Evolutionary conservation across 2,329 filamentous ascomycete genomes (phyloP), one percentile per base, ranked within the genome.

Genomic region (Eutypa lata): DNA sequence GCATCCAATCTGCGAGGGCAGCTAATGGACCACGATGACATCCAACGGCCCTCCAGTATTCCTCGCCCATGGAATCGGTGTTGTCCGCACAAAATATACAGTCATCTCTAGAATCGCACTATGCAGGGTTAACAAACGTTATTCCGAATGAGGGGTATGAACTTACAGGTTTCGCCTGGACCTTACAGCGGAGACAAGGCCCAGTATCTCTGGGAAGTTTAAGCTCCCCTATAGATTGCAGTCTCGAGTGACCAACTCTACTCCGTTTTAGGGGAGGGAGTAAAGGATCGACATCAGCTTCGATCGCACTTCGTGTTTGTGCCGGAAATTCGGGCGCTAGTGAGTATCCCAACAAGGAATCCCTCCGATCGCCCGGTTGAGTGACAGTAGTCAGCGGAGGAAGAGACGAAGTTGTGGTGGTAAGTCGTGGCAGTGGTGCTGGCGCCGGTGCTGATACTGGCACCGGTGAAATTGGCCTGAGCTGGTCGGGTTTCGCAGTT

Each of bases 141-240:
- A 26, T 48, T 43, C 31, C 24, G 42, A 44, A 10, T 7, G 47
- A 21, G n/a, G 42, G 37, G 35, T 19, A n/a, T 6, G 26, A 21
- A 35, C 73, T 62, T 71, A 82, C 80, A 60, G 72, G 69, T 62
- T 72, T 74, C 44, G 74, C 74, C 31, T 72, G 62, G 8, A 76
- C 67, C 61, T 71, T 76, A 61, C 81, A 84, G 42, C 77, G 76
- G 40, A 83, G 70, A 60, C 81, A 83, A 14, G 75, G 72, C 16
- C 74, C 73, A 16, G 71, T 65, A 35, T 78, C 75, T 38, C 72
- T 74, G 18, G 78, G 69, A 8, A 83, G 70, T 40, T 73, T 73
- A 3, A 84, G 72, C 64, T 83, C 81, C 42, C 76, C 79, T 45
- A 84, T 83, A 18, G 81, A 83, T 60, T 83, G 74, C 2, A 84